Base-by-base conservation (phyloP, 108 stramenopile genomes). In the Cyclotella cryptica region DNA sequence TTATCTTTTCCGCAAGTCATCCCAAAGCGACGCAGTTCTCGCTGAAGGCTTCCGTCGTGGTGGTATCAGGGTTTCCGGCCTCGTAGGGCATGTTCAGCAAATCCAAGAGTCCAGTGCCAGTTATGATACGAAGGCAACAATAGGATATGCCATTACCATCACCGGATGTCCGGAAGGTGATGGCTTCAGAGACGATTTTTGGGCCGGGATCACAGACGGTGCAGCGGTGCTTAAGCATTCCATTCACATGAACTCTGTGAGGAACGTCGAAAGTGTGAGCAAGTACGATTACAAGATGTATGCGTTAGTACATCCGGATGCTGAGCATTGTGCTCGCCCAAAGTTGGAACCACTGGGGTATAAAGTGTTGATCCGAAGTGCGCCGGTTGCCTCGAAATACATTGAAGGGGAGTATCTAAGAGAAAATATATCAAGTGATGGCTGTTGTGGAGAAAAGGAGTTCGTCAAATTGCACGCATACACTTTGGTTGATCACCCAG, bases 401-500 rank as follows among this genome's bases (percentile, higher is more conserved):
- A 95, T 95, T 66, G 27, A 81, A 65, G 91, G 87, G 14, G 68
- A 89, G 2, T 89, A 71, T 62, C 64, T 93, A 19, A 67, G 87
- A 41, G 79, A 81, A n/a, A 75, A 62, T 49, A 75, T 89, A 19
- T 46, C 68, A 15, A 59, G 65, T 9, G 85, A 87, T 57, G 89
- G 91, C 45, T 94, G 93, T 80, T 94, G 95, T 85, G 93, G 93
- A 12, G 78, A 85, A n/a, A 85, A 90, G 53, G 98, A 98, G 80
- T 86, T 98, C 57, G 80, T 98, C 52, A 98, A 99, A 71, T 60
- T 99, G 45, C 96, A 96, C 84, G 97, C 97, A 0, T 99, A 96
- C 74, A 97, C 96, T 47, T 74, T 99, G 49, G 86, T 81, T 15
- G 72, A 96, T 6, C 96, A 98, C 71, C 88, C 94, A 41, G 71